Percentiles rank a stretch among this genome's conserved stretches.
phyloP scores from a whole-genome alignment of 225 moss, liverwort and hornwort species.

The Polytrichum commune region DNA sequence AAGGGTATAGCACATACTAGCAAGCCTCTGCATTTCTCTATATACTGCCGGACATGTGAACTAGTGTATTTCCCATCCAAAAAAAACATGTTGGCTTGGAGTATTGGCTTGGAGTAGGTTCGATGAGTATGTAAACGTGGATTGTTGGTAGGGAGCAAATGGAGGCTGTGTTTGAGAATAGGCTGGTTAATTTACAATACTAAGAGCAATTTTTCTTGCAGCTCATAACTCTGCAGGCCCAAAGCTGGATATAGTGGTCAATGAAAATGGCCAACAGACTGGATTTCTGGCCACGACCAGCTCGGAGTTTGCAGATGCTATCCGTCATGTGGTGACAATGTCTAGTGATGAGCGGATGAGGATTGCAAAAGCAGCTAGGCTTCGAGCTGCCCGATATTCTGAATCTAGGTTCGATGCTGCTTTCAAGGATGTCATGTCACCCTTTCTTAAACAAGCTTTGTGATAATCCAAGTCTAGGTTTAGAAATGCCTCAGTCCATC shows the following conservation, averaged over 20 bases:
- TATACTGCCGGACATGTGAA: too few relatives aligned
- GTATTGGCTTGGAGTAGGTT: too few relatives aligned
- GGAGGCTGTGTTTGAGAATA: too few relatives aligned
- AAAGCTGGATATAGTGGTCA: slow-evolving; percentile 74
- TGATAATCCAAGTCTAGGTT: too few relatives aligned
- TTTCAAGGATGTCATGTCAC: slow-evolving; percentile 67
- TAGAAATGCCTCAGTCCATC: too few relatives aligned
- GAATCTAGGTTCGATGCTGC: slow-evolving; percentile 67
- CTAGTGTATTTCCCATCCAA: too few relatives aligned
- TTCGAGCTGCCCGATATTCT: slow-evolving; percentile 73
- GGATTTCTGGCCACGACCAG: slow-evolving; percentile 72
- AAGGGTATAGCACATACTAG: too few relatives aligned
- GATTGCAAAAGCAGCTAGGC: slow-evolving; percentile 73
- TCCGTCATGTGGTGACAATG: slow-evolving; percentile 62
- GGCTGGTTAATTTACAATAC: neutral
- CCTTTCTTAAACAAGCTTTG: slow-evolving; percentile 38
- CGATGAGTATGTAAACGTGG: too few relatives aligned
- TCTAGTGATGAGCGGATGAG: slow-evolving; percentile 44
- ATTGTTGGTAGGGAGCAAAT: too few relatives aligned
- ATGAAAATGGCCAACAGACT: slow-evolving; percentile 61
- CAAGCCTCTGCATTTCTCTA: too few relatives aligned
- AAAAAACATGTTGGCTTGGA: too few relatives aligned
- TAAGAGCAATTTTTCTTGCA: slow-evolving; percentile 24
- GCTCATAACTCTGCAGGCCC: slow-evolving; percentile 93
- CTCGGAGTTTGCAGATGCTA: slow-evolving; percentile 71